A percentile compares a stretch with the other conserved stretches of the same genome.
Evolutionary conservation across 2,329 filamentous ascomycete genomes (phyloP).

Genomic region (Sporothrix pallida): DNA sequence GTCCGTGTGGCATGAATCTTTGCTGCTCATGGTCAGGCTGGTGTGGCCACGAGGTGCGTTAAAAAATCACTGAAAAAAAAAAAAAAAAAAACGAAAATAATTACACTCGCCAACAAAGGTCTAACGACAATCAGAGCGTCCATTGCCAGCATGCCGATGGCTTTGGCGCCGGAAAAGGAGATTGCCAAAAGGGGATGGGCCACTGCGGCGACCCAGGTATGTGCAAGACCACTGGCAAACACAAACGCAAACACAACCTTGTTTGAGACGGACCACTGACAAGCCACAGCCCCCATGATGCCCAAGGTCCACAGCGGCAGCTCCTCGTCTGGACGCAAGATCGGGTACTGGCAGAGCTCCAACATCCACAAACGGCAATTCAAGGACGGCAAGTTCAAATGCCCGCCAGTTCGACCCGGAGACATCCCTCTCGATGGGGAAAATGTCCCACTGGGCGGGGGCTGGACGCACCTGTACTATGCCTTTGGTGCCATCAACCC

Average conservation of each 20-base stretch:
- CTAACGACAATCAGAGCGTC: not conserved
- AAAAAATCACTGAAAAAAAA: too few relatives aligned
- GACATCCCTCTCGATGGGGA: not conserved
- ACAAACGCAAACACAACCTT: too few relatives aligned
- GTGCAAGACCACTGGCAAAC: too few relatives aligned
- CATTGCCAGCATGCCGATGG: slow-evolving; percentile 1
- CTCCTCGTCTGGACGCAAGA: not conserved
- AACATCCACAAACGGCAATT: not conserved
- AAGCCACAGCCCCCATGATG: not conserved
- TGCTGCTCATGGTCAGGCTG: not conserved
- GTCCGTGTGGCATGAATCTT: not conserved
- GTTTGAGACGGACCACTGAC: too few relatives aligned
- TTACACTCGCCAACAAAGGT: too few relatives aligned
- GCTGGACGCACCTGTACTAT: slow-evolving; percentile 7
- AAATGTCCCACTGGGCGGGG: not conserved
- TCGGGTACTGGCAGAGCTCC: slow-evolving; percentile 11
- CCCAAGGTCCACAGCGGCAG: not conserved
- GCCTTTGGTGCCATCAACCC: slow-evolving; percentile 2
- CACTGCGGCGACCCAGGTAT: not conserved
- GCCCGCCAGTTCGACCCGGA: not conserved
- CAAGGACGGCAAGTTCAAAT: not conserved
- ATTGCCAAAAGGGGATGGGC: slow-evolving; percentile 1
- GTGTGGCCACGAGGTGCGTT: not conserved
- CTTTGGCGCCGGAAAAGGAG: not conserved
- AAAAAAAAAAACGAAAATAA: too few relatives aligned